A percentile compares a stretch with the other conserved stretches of the same genome.
Evolutionary conservation across 2,329 filamentous ascomycete genomes (phyloP).

Genomic region (Aspergillus hiratsukae): DNA sequence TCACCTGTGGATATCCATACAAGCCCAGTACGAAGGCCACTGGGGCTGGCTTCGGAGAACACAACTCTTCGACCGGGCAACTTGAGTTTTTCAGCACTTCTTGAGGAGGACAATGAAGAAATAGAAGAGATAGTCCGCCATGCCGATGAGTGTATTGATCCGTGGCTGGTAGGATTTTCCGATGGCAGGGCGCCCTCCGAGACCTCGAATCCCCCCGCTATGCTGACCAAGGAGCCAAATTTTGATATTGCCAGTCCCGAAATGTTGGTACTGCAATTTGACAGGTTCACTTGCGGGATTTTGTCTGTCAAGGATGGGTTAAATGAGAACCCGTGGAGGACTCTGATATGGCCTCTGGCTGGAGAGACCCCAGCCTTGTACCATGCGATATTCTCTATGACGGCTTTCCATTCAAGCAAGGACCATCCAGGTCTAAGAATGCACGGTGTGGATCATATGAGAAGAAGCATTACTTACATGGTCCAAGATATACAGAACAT

Average conservation of each 20-base stretch:
- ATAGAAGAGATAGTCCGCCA: conserved; percentile 53
- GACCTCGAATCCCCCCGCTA: conserved; percentile 23
- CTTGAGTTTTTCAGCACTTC: conserved; percentile 29
- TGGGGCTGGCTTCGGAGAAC: conserved; percentile 6
- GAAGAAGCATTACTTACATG: conserved; percentile 57
- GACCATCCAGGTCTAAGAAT: conserved; percentile 55
- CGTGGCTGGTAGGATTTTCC: conserved; percentile 36
- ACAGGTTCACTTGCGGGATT: conserved; percentile 64
- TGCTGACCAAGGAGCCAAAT: conserved; percentile 45
- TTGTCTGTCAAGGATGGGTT: conserved; percentile 66
- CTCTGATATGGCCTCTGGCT: conserved; percentile 64
- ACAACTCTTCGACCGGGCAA: conserved; percentile 8
- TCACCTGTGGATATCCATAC: conserved; percentile 4
- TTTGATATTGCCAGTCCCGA: conserved; percentile 53
- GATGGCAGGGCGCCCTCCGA: conserved; percentile 34
- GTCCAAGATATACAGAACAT: conserved; percentile 59
- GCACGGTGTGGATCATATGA: conserved; percentile 65
- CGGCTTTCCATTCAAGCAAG: conserved; percentile 62
- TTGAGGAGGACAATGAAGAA: conserved; percentile 43
- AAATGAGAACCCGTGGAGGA: conserved; percentile 68
- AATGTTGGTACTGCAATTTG: conserved; percentile 59
- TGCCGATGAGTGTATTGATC: conserved; percentile 24
- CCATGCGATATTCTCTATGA: conserved; percentile 65
- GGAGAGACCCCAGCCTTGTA: conserved; percentile 61
- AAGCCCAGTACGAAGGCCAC: conserved; percentile 4